Conservation (phyloP, 2,329 filamentous ascomycete species). For the Hirsutella rhossiliensis region DNA sequence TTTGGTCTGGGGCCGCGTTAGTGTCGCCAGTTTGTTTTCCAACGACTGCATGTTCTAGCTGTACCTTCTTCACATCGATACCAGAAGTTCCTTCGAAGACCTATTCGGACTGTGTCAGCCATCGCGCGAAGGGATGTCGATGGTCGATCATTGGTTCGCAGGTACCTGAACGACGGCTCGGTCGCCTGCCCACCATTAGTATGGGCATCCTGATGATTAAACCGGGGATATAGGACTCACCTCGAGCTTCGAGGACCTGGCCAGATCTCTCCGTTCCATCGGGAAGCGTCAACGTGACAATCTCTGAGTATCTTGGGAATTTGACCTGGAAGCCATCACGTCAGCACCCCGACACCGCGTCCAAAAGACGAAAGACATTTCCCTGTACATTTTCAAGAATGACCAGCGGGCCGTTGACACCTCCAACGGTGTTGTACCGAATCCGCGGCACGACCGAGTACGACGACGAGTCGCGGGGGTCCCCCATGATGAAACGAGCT, state of each 20-base stretch:
- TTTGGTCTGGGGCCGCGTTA: slow-evolving; percentile 55
- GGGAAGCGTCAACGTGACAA: slow-evolving; percentile 87
- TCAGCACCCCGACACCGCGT: slow-evolving; percentile 2
- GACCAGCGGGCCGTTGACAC: slow-evolving; percentile 95
- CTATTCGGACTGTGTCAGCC: slow-evolving; percentile 32
- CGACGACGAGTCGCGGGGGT: slow-evolving; percentile 46
- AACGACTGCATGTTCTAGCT: neutral
- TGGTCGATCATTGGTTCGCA: neutral
- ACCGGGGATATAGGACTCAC: slow-evolving; percentile 33
- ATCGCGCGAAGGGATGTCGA: neutral
- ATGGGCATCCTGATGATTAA: neutral
- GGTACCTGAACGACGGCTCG: slow-evolving; percentile 88
- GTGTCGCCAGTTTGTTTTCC: slow-evolving; percentile 1
- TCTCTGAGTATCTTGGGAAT: slow-evolving; percentile 95
- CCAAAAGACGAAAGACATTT: neutral
- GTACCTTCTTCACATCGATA: slow-evolving; percentile 97
- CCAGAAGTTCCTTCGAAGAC: slow-evolving; percentile 96
- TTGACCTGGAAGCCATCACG: slow-evolving; percentile 58
- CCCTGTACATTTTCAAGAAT: slow-evolving; percentile 78
- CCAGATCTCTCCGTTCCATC: slow-evolving; percentile 91
- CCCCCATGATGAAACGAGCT: slow-evolving; percentile 29
- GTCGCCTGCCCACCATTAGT: slow-evolving; percentile 47
- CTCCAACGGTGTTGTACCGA: slow-evolving; percentile 96
- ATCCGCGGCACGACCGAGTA: slow-evolving; percentile 52
- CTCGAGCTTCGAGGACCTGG: slow-evolving; percentile 94